A percentile compares a stretch with the other conserved stretches of the same genome.
These are phyloP conservation scores for Pelargonium fulgidum DNA, from an alignment of 441 rosid species.

Conservation along the genomic window DNA sequence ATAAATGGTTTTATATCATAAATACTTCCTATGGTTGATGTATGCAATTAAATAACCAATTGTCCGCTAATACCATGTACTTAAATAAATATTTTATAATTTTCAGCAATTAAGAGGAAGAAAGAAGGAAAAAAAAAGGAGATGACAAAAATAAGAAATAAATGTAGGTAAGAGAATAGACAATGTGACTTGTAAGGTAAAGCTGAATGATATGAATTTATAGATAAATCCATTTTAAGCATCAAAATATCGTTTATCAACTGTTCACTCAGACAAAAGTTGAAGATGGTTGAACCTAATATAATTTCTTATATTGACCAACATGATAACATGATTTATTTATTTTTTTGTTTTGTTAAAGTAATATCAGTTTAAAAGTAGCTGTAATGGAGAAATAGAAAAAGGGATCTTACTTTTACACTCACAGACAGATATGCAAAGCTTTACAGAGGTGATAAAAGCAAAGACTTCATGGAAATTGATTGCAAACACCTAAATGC, in stretches of 20 bases:
- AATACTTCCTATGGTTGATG: not conserved
- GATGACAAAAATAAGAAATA: not conserved
- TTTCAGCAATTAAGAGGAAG: not conserved
- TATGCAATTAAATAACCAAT: not conserved
- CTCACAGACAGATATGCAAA: no score
- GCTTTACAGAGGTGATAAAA: no score
- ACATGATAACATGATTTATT: not conserved
- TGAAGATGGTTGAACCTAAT: not conserved
- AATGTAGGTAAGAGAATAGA: not conserved
- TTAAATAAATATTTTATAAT: no score
- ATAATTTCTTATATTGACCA: not conserved
- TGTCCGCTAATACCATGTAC: not conserved
- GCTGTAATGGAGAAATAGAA: no score
- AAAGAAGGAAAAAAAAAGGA: not conserved
- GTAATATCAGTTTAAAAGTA: not conserved
- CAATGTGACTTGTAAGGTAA: not conserved
- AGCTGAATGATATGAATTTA: not conserved
- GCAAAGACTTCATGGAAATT: no score
- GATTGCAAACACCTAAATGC: no score
- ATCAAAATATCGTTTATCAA: not conserved
- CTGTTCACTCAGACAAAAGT: not conserved
- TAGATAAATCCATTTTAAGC: not conserved
- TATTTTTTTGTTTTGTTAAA: no score
- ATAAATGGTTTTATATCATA: not conserved
- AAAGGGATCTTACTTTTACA: no score